Percentiles rank a stretch among this genome's conserved stretches.
phyloP scores from a whole-genome alignment of 2,329 filamentous ascomycete genomes.

The Kalmusia sp. region DNA sequence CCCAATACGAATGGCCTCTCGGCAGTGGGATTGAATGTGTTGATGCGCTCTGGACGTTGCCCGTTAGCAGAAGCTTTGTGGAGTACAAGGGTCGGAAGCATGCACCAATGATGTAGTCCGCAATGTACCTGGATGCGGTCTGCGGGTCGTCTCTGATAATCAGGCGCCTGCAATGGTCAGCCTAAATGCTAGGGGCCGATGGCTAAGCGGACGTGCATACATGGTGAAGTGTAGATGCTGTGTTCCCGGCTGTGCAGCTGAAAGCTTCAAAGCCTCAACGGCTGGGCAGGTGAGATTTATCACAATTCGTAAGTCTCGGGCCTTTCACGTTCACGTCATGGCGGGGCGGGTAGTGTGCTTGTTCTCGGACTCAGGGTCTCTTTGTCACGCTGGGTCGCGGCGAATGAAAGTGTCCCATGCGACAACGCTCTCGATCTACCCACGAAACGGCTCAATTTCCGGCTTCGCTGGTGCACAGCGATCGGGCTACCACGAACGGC shows the following conservation, averaged over 20 bases:
- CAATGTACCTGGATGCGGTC: conserved; percentile 76
- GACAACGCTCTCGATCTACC: conserved; percentile 15
- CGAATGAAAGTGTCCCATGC: conserved; percentile 25
- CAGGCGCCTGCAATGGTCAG: conserved; percentile 69
- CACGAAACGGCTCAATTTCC: conserved; percentile 12
- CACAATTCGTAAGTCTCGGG: not conserved
- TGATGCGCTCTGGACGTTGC: conserved; percentile 70
- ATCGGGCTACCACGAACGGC: conserved; percentile 27
- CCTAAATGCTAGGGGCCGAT: conserved; percentile 21
- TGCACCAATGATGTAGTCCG: conserved; percentile 78
- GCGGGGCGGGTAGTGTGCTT: conserved; percentile 13
- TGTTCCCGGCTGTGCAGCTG: conserved; percentile 8
- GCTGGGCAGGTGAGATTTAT: conserved; percentile 2
- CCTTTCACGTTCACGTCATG: conserved; percentile 11
- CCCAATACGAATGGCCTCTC: conserved; percentile 81
- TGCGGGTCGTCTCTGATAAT: conserved; percentile 79
- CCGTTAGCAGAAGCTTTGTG: conserved; percentile 30
- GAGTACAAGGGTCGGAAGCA: conserved; percentile 28
- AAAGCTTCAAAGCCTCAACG: not conserved
- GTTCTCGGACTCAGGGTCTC: conserved; percentile 25
- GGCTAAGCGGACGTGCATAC: conserved; percentile 38
- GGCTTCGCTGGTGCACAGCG: conserved; percentile 16
- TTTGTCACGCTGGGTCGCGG: conserved; percentile 34
- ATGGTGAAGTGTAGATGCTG: conserved; percentile 31
- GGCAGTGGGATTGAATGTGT: conserved; percentile 74